Conservation (phyloP, 306 rosid genomes). For the Vachellia collinsii region DNA sequence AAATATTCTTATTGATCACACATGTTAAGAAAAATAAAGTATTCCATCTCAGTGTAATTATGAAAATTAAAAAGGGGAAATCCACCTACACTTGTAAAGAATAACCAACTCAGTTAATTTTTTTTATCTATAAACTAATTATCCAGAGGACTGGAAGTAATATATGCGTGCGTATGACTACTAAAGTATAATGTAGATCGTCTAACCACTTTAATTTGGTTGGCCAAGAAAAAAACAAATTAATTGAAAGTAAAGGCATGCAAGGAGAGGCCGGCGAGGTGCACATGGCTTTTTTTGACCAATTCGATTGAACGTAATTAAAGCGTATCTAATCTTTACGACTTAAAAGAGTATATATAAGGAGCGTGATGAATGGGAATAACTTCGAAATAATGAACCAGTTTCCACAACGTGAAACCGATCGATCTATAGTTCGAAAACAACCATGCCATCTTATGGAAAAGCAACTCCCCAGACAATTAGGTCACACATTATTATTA, state of each 20-base stretch:
- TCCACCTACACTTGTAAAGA: no score
- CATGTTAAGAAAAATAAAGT: no score
- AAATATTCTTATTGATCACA: no score
- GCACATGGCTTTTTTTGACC: slow-evolving; percentile 1
- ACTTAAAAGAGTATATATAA: neutral
- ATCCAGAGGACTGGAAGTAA: no score
- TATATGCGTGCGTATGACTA: neutral
- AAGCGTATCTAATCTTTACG: neutral
- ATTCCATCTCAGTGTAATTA: no score
- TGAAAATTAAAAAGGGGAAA: no score
- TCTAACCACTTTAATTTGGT: neutral
- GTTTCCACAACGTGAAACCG: slow-evolving; percentile 31
- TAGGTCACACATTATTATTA: neutral
- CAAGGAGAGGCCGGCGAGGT: neutral
- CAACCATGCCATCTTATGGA: slow-evolving; percentile 11
- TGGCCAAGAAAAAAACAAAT: neutral
- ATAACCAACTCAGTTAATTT: no score
- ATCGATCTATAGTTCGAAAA: neutral
- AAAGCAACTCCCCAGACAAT: neutral
- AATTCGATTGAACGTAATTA: neutral
- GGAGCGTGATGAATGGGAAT: slow-evolving; percentile 11
- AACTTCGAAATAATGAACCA: slow-evolving; percentile 22
- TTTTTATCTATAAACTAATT: no score
- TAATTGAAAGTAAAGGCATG: neutral
- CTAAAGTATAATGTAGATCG: neutral